Evolutionary conservation across 768 basidiomycete genomes (phyloP), one percentile per base, ranked within the genome.

Genomic region (Clavulina sp.): DNA sequence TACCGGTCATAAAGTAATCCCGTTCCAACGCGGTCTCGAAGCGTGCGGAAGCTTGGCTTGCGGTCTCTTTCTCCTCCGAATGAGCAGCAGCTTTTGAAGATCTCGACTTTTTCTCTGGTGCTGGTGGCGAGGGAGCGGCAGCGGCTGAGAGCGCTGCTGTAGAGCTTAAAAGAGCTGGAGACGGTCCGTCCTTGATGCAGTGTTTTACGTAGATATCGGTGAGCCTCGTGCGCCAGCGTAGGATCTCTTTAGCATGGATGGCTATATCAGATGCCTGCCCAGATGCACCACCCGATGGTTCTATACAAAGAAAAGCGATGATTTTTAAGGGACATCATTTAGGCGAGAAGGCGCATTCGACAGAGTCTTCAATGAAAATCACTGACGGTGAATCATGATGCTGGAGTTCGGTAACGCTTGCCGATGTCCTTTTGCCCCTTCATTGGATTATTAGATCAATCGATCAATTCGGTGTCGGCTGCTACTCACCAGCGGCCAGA

Each of bases 381-480:
- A 63, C 78, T 61, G 63, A 93, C 92, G 93, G 64, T 97, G 93
- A 51, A 97, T 96, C 93, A 97, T 97, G 61, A 97, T 88, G 62
- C 84, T 87, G 19, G 89, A 82, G 63, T 96, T 85, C 9, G 89
- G 88, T 53, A 97, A 73, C 59, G 84, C 84, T 63, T 89, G 89
- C 29, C 93, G 74, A 63, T 92, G 88, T 32, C 92, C 92, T 57
- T 73, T 79, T 68, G 84, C 88, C 32, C 89, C 75, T 73, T 58
- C 21, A 49, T 18, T 16, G 52, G 16, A 53, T 38, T 5, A 31
- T 51, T 58, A 52, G 49, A 41, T 46, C 26, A 9, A 29, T 46
- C 28, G 49, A 52, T 58, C 23, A 46, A 57, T 51, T 53, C 41
- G 56, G 40, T 21, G 7, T n/a, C 24, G 32, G 46, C 36, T 0